These are phyloP conservation scores for Stemphylium vesicarium DNA, from an alignment of 2,329 filamentous ascomycete species.

Conservation along the genomic window DNA sequence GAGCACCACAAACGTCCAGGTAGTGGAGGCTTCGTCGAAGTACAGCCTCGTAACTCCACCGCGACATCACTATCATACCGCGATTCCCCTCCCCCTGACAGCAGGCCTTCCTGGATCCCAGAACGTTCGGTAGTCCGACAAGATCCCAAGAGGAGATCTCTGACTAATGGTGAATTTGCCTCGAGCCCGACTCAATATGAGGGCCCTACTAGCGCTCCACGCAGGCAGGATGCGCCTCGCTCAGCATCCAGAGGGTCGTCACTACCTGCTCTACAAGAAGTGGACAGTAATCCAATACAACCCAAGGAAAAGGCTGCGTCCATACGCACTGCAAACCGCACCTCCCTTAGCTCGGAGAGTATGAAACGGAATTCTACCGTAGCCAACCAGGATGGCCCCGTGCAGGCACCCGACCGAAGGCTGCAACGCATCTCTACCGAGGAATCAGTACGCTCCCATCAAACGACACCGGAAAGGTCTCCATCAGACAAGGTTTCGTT, in stretches of 20 bases:
- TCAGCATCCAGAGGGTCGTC: conserved; percentile 32
- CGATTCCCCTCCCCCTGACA: conserved; percentile 39
- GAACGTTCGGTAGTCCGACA: conserved; percentile 31
- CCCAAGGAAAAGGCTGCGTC: conserved; percentile 14
- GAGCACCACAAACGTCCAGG: conserved; percentile 25
- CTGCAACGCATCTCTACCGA: conserved; percentile 31
- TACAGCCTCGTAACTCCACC: conserved; percentile 33
- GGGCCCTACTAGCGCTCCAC: conserved; percentile 21
- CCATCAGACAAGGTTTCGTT: conserved; percentile 38
- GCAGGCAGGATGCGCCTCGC: conserved; percentile 28
- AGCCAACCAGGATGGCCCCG: conserved; percentile 26
- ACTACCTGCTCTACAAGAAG: conserved; percentile 40
- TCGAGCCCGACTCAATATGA: conserved; percentile 7
- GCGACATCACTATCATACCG: conserved; percentile 28
- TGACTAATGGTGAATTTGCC: conserved; percentile 11
- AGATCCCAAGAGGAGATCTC: conserved; percentile 24
- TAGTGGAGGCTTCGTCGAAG: conserved; percentile 37
- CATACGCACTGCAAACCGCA: conserved; percentile 6
- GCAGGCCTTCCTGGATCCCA: conserved; percentile 16
- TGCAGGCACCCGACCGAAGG: conserved; percentile 26
- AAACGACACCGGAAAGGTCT: conserved; percentile 23
- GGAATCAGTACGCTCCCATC: conserved; percentile 29
- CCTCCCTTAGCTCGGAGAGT: conserved; percentile 20
- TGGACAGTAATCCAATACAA: conserved; percentile 21
- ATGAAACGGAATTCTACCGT: conserved; percentile 26